These are phyloP conservation scores for Lachancea meyersii DNA, from an alignment of 805 yeast species.

Conservation along the genomic window DNA sequence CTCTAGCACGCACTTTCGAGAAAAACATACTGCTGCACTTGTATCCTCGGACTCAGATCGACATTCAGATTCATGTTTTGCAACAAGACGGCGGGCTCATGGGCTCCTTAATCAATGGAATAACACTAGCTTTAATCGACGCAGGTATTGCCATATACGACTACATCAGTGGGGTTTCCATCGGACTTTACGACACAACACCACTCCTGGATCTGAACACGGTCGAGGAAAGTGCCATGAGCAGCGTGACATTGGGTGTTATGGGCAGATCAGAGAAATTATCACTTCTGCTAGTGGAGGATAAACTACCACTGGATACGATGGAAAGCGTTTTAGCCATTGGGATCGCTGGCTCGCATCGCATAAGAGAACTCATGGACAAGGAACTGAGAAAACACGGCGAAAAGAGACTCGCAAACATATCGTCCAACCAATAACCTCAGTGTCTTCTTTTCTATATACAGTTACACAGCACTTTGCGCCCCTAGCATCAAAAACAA, in stretches of 20 bases:
- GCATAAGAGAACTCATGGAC: constrained; percentile 81
- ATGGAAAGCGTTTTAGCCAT: constrained; percentile 70
- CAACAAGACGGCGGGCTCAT: constrained; percentile 88
- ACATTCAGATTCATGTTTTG: constrained; percentile 66
- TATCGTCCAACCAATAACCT: constrained; percentile 14
- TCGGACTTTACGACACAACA: constrained; percentile 71
- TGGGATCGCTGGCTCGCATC: constrained; percentile 82
- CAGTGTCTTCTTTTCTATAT: not conserved
- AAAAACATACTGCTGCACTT: constrained; percentile 67
- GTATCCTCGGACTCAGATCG: constrained; percentile 80
- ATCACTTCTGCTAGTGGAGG: constrained; percentile 71
- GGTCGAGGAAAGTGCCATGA: constrained; percentile 77
- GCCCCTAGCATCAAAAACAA: too few species aligned
- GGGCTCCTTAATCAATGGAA: constrained; percentile 74
- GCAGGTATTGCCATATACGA: constrained; percentile 95
- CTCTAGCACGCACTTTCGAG: constrained; percentile 62
- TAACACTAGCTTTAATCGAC: constrained; percentile 83
- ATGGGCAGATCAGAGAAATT: constrained; percentile 78
- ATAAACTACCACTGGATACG: constrained; percentile 75
- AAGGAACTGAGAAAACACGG: constrained; percentile 75
- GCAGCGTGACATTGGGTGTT: constrained; percentile 74
- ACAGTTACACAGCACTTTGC: not conserved
- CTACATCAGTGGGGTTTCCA: constrained; percentile 72
- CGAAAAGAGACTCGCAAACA: constrained; percentile 45
- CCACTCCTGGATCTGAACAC: constrained; percentile 79